Evolutionary conservation across 116 monocot genomes (phyloP).

Genomic region (Dioscorea cayenensis): DNA sequence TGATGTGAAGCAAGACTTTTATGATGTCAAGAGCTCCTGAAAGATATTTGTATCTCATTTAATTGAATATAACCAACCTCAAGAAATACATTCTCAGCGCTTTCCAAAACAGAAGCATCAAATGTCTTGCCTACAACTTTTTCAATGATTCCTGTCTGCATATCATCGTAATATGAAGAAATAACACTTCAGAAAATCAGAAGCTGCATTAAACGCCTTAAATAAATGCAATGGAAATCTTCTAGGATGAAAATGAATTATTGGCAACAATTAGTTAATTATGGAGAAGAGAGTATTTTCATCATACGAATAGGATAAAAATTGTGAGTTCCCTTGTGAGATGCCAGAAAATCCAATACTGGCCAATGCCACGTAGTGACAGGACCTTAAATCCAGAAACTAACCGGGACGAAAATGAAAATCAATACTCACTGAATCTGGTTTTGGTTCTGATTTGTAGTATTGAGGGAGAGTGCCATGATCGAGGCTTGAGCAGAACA

Average conservation of each 20-base stretch:
- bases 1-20: background rate
- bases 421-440: slow-evolving; percentile 41
- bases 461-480: slow-evolving; percentile 49
- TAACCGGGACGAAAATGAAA: background rate
- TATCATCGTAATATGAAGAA: background rate
- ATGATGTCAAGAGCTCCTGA: too few relatives aligned
- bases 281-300: too few relatives aligned
- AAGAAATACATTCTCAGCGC: slow-evolving; percentile 74
- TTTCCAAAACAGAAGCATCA: slow-evolving; percentile 58
- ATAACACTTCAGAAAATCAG: background rate
- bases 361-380: background rate
- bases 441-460: slow-evolving; percentile 75
- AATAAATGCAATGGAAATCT: too few relatives aligned
- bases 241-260: too few relatives aligned
- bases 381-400: background rate
- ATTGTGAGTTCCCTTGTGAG: too few relatives aligned
- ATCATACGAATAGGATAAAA: too few relatives aligned
- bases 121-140: slow-evolving; percentile 90
- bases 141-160: slow-evolving; percentile 56
- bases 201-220: too few relatives aligned
- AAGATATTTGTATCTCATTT: background rate
- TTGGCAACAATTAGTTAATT: too few relatives aligned
- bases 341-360: background rate
- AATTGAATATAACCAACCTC: slow-evolving; percentile 56
- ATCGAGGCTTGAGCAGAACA: slow-evolving; percentile 58